Evolutionary conservation across 2,329 filamentous ascomycete species (phyloP).

Genomic region (Apiospora marii): DNA sequence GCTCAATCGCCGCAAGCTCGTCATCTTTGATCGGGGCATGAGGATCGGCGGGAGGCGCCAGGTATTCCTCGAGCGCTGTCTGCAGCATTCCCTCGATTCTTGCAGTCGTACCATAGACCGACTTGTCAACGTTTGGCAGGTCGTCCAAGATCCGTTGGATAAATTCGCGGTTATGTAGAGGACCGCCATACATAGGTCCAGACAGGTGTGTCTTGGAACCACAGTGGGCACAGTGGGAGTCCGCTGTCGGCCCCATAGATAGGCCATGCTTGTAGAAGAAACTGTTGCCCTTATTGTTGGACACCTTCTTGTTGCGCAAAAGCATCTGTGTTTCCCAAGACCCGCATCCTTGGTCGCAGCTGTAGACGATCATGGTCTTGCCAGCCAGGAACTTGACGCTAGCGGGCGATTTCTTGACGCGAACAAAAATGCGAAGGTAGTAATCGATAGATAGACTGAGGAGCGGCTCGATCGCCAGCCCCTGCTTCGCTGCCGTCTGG

Average conservation of each 20-base stretch:
- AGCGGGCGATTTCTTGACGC: slow-evolving; percentile 78
- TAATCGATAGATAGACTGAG: slow-evolving; percentile 96
- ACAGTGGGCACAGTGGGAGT: slow-evolving; percentile 80
- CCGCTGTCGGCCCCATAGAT: slow-evolving; percentile 72
- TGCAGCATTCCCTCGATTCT: slow-evolving; percentile 92
- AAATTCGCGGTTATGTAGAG: slow-evolving; percentile 84
- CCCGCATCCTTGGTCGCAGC: slow-evolving; percentile 90
- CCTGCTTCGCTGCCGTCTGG: slow-evolving; percentile 82
- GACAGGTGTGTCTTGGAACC: slow-evolving; percentile 85
- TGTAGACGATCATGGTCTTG: slow-evolving; percentile 93
- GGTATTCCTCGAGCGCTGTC: slow-evolving; percentile 81
- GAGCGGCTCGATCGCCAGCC: slow-evolving; percentile 86
- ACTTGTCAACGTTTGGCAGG: slow-evolving; percentile 70
- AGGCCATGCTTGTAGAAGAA: slow-evolving; percentile 82
- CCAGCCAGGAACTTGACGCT: slow-evolving; percentile 90
- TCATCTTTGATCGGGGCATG: slow-evolving; percentile 42
- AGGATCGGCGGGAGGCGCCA: slow-evolving; percentile 41
- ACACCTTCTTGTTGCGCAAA: slow-evolving; percentile 70
- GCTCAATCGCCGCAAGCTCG: slow-evolving; percentile 72
- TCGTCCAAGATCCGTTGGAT: slow-evolving; percentile 79
- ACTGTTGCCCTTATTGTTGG: slow-evolving; percentile 74
- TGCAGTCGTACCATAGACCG: slow-evolving; percentile 79
- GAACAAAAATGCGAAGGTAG: slow-evolving; percentile 89
- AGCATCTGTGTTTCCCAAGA: slow-evolving; percentile 86
- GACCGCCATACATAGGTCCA: slow-evolving; percentile 95